Base-by-base conservation (phyloP, 2,329 filamentous ascomycete species). In the Alternaria postmessia region DNA sequence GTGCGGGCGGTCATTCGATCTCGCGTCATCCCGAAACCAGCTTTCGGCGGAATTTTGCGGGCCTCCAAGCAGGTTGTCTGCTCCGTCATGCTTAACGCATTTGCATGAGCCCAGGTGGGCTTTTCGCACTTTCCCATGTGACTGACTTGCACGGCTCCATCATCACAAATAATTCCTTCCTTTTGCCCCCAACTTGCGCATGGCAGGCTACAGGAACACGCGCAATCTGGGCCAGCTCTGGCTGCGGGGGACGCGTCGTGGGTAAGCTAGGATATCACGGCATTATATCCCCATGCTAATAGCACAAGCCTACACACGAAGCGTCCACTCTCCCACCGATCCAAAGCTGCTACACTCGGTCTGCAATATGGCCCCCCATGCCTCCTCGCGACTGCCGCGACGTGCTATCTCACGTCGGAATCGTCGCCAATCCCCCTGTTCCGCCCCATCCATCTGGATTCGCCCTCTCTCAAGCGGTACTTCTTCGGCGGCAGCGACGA, bases 361-460 rank as follows among this genome's bases (percentile, higher is more conserved):
- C 61, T 68, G 46, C 74, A 69, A 54, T 77, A 75, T 52, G 75
- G 70, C 41, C 69, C 73, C 30, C 71, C 75, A 4, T 61, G 70
- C 46, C 65, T 76, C 24, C 48, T 74, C 22, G 68, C 72, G 3
- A 64, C 67, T 4, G 61, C 67, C 34, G 65, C 73, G n/a, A 66
- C 63, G 20, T 66, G 65, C 59, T 69, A 67, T 38, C 51, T 72
- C 26, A 54, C 61, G n/a, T 65, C 68, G 7, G 54, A 67, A 3
- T 51, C 57, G 20, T 60, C 65, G 7, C 63, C 60, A 53, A 62
- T 47, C 41, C 61, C 69, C 16, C 58, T 68, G 47, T 28, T 67
- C 3, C 69, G 66, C 8, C 68, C 73, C 28, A 67, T 73, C 16
- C 69, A 69, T 20, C 66, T 71, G 34, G 76, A 78, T 63, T 66